Conservation (phyloP, 495 filamentous ascomycete species). For the Penicillium maclennaniae region DNA sequence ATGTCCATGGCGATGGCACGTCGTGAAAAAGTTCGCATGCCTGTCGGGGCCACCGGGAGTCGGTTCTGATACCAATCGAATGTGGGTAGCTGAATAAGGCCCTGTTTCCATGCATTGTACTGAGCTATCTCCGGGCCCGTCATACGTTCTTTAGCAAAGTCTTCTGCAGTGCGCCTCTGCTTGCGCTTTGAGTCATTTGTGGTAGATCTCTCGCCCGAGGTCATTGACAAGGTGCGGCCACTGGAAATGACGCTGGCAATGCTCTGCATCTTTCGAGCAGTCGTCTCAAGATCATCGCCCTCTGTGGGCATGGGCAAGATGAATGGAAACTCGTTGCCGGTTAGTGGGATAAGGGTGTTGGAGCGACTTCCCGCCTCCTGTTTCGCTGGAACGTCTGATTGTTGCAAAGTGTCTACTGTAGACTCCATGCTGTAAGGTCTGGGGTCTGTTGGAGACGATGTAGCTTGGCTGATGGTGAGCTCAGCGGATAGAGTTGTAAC, state of each 20-base stretch:
- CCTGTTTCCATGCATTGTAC: constrained; percentile 25
- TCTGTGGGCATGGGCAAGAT: constrained; percentile 15
- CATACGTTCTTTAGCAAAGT: constrained; percentile 22
- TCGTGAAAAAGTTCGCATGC: constrained; percentile 19
- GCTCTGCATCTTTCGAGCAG: constrained; percentile 18
- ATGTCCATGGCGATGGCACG: constrained; percentile 31
- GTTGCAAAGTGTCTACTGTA: background rate
- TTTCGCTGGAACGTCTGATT: background rate
- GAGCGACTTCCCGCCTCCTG: background rate
- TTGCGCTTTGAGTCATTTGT: constrained; percentile 1
- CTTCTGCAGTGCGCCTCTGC: constrained; percentile 12
- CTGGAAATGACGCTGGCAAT: constrained; percentile 17
- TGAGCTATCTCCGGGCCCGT: constrained; percentile 7
- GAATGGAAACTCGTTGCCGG: constrained; percentile 10
- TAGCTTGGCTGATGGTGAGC: no score
- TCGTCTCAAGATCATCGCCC: constrained; percentile 23
- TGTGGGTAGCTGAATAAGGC: constrained; percentile 3
- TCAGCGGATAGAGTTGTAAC: background rate
- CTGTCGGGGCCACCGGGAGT: constrained; percentile 9
- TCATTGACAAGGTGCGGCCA: constrained; percentile 20
- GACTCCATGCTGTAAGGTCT: background rate
- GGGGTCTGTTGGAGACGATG: background rate
- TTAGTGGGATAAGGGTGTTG: background rate
- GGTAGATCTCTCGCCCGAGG: constrained; percentile 7
- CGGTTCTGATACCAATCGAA: constrained; percentile 23